Evolutionary conservation across 2,329 filamentous ascomycete species (phyloP), one percentile per base, ranked within the genome.

Genomic region (Pestalotiopsis sp.): DNA sequence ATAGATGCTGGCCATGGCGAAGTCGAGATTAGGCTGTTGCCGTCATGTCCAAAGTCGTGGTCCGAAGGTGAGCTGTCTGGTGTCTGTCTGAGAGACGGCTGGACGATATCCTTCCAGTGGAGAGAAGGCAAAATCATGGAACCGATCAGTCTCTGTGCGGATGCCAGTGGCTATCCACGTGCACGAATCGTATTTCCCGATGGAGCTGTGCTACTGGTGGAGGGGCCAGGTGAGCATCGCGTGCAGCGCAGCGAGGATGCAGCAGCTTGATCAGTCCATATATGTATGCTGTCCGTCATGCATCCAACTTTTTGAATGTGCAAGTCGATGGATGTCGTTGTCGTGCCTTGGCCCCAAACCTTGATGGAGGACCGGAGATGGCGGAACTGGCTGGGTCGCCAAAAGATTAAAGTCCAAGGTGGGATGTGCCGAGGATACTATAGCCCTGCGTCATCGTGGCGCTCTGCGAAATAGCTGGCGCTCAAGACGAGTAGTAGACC

Each of bases 51-150:
- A 3, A 69, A 61, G 12, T 72, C 70, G 41, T 83, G 82, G 81
- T 70, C 70, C 3, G 69, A 63, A 39, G 81, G 81, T 9, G 72
- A 71, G 31, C 69, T 83, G 60, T 75, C 73, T 5, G 78, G 79
- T 12, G 75, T 81, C 20, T 73, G 77, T 36, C 79, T 78, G 13
- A 75, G 80, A 23, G 80, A 71, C 12, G 79, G 78, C 1, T 81
- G 80, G 69, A 73, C 77, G 52, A 61, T 83, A 59, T 76, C 77
- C n/a, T 82, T 83, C 66, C 69, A 71, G 49, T 83, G 81, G 78
- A 70, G 77, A 62, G 72, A 79, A 68, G 72, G 71, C 62, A 20
- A 31, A 31, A 38, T 67, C 57, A 14, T 63, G 14, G 66, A 39
- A n/a, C 38, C n/a, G 12, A 39, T 67, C 11, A 6, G 4, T 12